phyloP scores from a whole-genome alignment of 805 yeast species.

The Saccharomycopsis sp. region DNA sequence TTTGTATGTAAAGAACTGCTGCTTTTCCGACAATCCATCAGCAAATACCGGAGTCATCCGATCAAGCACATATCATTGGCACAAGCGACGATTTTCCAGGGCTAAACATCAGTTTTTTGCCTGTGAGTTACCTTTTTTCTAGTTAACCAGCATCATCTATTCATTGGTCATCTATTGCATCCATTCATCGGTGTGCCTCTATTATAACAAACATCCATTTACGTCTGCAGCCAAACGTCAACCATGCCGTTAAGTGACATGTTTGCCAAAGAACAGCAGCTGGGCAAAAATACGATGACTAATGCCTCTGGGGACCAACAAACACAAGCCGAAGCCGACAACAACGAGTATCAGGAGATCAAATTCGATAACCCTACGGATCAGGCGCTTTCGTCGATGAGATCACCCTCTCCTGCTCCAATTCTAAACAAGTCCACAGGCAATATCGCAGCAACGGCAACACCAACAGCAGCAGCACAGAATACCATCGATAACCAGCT shows the following conservation, averaged over 20 bases:
- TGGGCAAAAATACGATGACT: not conserved
- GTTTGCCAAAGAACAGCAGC: not conserved
- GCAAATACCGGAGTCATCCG: no score
- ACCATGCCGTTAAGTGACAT: conserved; percentile 1
- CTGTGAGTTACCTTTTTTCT: no score
- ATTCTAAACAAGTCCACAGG: conserved; percentile 36
- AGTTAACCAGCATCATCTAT: no score
- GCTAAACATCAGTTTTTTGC: no score
- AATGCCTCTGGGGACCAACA: not conserved
- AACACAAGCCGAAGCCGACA: not conserved
- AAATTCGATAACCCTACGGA: conserved; percentile 36
- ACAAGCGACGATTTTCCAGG: no score
- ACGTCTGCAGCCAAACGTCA: no score
- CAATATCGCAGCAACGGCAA: conserved; percentile 19
- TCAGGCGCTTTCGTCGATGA: conserved; percentile 49
- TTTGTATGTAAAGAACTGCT: no score
- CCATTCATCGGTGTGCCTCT: no score
- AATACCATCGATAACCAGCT: conserved; percentile 6
- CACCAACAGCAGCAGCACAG: conserved; percentile 3
- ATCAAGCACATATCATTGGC: no score
- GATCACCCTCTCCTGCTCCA: conserved; percentile 74
- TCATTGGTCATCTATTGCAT: no score
- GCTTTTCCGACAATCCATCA: no score
- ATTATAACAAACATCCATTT: no score
- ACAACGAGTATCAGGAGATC: not conserved